Evolutionary conservation across 2,329 filamentous ascomycete genomes (phyloP).

Genomic region (Endothia cerciana): DNA sequence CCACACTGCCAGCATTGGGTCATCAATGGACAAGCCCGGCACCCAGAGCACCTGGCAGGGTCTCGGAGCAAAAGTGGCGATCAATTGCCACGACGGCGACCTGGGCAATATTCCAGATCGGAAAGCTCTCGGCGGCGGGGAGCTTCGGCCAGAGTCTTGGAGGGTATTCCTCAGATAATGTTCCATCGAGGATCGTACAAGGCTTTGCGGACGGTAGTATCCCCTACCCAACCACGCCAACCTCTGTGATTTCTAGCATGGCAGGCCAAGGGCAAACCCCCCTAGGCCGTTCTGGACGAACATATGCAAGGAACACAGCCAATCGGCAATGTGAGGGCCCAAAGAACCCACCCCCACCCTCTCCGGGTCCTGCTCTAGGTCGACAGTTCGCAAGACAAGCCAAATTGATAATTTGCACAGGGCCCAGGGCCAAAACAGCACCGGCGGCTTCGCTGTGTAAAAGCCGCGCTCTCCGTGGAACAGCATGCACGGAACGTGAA

Average conservation of each 20-base stretch:
- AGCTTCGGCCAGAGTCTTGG: background rate
- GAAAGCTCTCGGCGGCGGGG: background rate
- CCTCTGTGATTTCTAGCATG: background rate
- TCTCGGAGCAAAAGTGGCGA: background rate
- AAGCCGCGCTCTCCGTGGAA: background rate
- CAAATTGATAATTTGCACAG: background rate
- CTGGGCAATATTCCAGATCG: background rate
- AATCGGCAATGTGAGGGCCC: constrained; percentile 3
- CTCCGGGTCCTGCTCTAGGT: background rate
- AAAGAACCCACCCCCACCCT: background rate
- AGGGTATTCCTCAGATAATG: background rate
- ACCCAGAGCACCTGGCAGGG: background rate
- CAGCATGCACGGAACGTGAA: background rate
- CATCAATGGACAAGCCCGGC: background rate
- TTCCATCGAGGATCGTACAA: background rate
- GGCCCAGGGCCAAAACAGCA: background rate
- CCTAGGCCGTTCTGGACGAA: constrained; percentile 1
- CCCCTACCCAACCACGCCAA: constrained; percentile 4
- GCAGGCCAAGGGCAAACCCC: background rate
- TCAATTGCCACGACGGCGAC: background rate
- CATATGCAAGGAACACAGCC: constrained; percentile 6
- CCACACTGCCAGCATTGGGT: constrained; percentile 5
- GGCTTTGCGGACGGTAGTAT: background rate
- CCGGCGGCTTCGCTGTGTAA: background rate
- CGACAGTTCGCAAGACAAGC: background rate